Evolutionary conservation across 345 rosid species (phyloP), one percentile per base, ranked within the genome.

Genomic region (Eucalyptus curtisii): DNA sequence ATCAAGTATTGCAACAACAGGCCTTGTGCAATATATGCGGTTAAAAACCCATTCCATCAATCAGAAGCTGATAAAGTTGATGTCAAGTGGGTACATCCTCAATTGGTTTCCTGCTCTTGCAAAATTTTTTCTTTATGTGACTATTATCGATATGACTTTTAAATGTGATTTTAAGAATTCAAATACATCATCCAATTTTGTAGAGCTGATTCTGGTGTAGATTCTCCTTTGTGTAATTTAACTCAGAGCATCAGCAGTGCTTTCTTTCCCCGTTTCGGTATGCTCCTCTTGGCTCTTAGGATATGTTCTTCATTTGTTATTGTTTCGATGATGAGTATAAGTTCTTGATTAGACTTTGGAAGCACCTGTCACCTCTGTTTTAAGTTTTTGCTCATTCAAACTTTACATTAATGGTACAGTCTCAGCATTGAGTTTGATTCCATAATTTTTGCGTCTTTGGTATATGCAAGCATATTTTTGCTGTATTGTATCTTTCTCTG

Each of bases 1-100:
- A 95, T 97, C 49, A 97, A 94, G 93, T 95, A 95, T 93, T 96
- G 98, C 94, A 90, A 91, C 90, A 97, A 95, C 88, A 95, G 99
- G 92, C 92, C 96, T 19, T 97, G 96, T 90, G 96, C 96, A 44
- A 53, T 98, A 52, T 98, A 96, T 87, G 98, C 97, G 19, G 92
- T 93, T 42, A 91, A 88, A 90, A 92, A 91, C 59, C 95, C 91
- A 71, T 91, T 89, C 47, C 86, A 79, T 89, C 85, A 89, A 47
- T 76, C 30, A 40, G 95, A 92, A 88, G 89, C 91, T 24, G 87
- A 85, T 81, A 91, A 90, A 49, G 87, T 49, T 86, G 91, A 91
- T 90, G 84, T 90, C 89, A 94, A 94, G 99, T 97, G 80, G 88
- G 97, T 94, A 84, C 27, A 87, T 88, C 88, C 61, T 84, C 80